Base-by-base conservation (phyloP, 2,329 filamentous ascomycete species). In the Simplicillium sp. region DNA sequence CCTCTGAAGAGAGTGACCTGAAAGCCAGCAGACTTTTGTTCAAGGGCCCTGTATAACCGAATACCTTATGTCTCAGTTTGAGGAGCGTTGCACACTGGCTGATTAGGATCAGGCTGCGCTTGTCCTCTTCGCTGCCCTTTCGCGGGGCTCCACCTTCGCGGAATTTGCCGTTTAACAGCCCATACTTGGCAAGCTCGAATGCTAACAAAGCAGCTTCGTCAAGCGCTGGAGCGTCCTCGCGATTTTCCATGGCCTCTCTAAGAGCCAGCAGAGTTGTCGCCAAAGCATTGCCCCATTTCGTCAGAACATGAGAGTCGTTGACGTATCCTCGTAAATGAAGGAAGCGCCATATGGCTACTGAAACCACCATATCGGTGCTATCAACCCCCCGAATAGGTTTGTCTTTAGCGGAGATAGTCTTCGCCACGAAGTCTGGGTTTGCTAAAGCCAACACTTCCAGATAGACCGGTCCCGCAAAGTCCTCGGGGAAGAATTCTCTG, bases 1-100 rank as follows among this genome's bases (percentile, higher is more conserved):
- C 81, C 33, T 85, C 79, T 2, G 82, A 82, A 33, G 87, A 80
- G 43, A 97, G 71, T 2, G 87, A 89, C 45, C 87, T 84, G 67
- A 89, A 98, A 18, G 80, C 82, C 34, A 98, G 72, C 39, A 96
- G 71, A 50, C 90, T 88, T 60, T 92, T 83, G 68, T 88, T 95
- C 2, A 98, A 73, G 1, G 92, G 90, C 1, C 92, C 92, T 2
- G 90, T 96, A 62, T 96, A 98, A 25, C 92, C 92, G 50, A 90
- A 89, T 3, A 76, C 73, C 51, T 86, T 77, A 58, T 98, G 92
- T 28, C 81, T 78, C 46, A 97, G 71, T 54, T 84, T 87, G 39
- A 88, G 76, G 43, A 97, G 70, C 40, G 85, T 88, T 12, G 89
- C 86, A 46, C 89, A 83, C 32, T 92, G 83, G 50, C 88, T 92